Evolutionary conservation across 176 grass and related monocot genomes (phyloP).

Genomic region (Musa acuminata): DNA sequence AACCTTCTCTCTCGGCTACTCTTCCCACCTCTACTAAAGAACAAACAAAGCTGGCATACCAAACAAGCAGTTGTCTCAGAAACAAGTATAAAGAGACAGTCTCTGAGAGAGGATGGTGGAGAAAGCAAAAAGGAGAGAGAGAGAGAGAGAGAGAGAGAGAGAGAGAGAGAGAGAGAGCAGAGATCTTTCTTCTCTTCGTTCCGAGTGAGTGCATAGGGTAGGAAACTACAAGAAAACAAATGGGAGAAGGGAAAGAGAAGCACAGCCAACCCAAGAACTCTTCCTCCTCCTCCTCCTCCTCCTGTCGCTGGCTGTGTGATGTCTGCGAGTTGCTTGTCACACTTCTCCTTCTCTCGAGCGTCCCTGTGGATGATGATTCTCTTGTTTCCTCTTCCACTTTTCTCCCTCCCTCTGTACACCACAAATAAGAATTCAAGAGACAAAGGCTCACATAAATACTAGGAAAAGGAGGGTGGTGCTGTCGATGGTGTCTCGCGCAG

Average conservation of each 20-base stretch:
- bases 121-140: background rate
- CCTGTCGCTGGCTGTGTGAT: background rate
- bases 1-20: background rate
- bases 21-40: constrained; percentile 27
- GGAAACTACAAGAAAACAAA: no score
- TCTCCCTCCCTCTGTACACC: constrained; percentile 9
- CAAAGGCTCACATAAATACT: background rate
- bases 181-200: background rate
- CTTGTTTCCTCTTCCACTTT: background rate
- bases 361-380: constrained; percentile 6
- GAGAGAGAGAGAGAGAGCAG: background rate
- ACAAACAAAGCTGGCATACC: constrained; percentile 28
- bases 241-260: no score
- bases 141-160: no score
- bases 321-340: constrained; percentile 15
- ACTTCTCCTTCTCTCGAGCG: constrained; percentile 5
- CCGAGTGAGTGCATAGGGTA: no score
- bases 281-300: no score
- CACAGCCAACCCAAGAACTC: background rate
- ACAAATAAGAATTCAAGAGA: background rate
- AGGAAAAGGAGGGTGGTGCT: background rate
- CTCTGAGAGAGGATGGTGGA: no score
- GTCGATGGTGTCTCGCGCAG: constrained; percentile 21
- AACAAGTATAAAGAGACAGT: constrained; percentile 6
- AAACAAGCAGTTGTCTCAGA: constrained; percentile 2